Evolutionary conservation across 2,329 filamentous ascomycete genomes (phyloP).

Genomic region (Hymenoscyphus linearis): DNA sequence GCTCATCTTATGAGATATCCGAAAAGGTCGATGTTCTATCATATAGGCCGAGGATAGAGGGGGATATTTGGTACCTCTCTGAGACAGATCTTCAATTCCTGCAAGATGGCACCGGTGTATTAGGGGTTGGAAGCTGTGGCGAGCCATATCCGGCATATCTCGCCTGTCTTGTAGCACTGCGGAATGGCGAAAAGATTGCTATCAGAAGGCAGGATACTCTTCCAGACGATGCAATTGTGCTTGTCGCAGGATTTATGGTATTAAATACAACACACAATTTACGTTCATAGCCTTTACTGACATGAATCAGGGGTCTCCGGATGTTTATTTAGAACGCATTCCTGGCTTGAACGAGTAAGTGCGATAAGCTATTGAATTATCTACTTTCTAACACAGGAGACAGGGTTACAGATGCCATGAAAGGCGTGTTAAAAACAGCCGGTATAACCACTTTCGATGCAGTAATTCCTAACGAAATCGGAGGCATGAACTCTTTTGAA

Average conservation of each 20-base stretch:
- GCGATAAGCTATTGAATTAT: conserved; percentile 7
- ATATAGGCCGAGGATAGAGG: conserved; percentile 42
- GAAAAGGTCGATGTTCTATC: conserved; percentile 21
- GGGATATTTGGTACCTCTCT: conserved; percentile 51
- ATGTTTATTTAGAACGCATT: conserved; percentile 30
- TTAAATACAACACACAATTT: not conserved
- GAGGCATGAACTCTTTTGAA: conserved; percentile 52
- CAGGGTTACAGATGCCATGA: conserved; percentile 28
- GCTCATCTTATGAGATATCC: conserved; percentile 22
- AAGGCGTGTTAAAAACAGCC: conserved; percentile 21
- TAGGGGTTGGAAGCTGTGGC: conserved; percentile 57
- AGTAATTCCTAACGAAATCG: conserved; percentile 60
- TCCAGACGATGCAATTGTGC: conserved; percentile 25
- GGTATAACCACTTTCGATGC: conserved; percentile 36
- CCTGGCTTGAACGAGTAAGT: conserved; percentile 28
- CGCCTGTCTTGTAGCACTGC: conserved; percentile 33
- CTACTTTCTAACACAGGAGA: conserved; percentile 26
- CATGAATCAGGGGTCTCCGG: conserved; percentile 25
- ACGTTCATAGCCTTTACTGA: not conserved
- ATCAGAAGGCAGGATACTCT: conserved; percentile 28
- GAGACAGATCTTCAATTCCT: conserved; percentile 55
- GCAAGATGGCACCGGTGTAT: conserved; percentile 53
- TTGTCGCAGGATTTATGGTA: conserved; percentile 29
- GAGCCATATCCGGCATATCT: conserved; percentile 42
- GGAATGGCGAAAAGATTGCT: conserved; percentile 23